Conservation (phyloP, 805 yeast genomes). For the Metschnikowia colocasiae region DNA sequence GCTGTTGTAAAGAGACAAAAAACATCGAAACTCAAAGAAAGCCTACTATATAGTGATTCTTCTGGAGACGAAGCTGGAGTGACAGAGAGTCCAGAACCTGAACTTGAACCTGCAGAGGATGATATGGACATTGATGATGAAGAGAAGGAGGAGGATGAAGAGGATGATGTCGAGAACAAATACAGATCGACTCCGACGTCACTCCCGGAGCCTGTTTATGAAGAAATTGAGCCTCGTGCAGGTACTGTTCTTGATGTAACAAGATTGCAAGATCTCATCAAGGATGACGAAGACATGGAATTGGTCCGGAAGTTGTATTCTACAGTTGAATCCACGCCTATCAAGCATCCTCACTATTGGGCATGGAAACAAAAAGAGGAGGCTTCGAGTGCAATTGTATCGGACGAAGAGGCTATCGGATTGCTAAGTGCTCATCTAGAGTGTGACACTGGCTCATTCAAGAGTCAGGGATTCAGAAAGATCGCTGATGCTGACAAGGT, state of each 20-base stretch:
- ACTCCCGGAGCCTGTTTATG: conserved; percentile 54
- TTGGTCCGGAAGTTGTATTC: conserved; percentile 47
- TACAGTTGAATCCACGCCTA: conserved; percentile 19
- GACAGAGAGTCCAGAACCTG: neutral
- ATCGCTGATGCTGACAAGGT: conserved; percentile 69
- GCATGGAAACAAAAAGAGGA: conserved; percentile 55
- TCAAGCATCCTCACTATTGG: conserved; percentile 52
- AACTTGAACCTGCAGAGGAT: conserved; percentile 19
- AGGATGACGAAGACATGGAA: conserved; percentile 71
- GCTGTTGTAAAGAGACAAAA: conserved; percentile 22
- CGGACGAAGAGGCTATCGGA: conserved; percentile 28
- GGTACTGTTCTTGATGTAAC: conserved; percentile 38
- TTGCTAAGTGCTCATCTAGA: conserved; percentile 31
- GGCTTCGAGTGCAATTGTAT: conserved; percentile 18
- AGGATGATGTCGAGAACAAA: conserved; percentile 28
- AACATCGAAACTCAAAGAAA: conserved; percentile 23
- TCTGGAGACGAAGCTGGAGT: conserved; percentile 22
- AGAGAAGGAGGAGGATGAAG: conserved; percentile 13
- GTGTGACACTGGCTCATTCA: conserved; percentile 56
- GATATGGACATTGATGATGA: conserved; percentile 17
- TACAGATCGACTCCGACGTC: conserved; percentile 50
- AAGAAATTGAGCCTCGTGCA: conserved; percentile 33
- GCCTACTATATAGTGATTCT: conserved; percentile 31
- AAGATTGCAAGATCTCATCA: conserved; percentile 50
- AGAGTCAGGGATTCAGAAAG: conserved; percentile 69